Percentiles rank a stretch among this genome's conserved stretches.
Evolutionary conservation across 345 rosid genomes (phyloP).

Genomic region (Eucalyptus pauciflora): DNA sequence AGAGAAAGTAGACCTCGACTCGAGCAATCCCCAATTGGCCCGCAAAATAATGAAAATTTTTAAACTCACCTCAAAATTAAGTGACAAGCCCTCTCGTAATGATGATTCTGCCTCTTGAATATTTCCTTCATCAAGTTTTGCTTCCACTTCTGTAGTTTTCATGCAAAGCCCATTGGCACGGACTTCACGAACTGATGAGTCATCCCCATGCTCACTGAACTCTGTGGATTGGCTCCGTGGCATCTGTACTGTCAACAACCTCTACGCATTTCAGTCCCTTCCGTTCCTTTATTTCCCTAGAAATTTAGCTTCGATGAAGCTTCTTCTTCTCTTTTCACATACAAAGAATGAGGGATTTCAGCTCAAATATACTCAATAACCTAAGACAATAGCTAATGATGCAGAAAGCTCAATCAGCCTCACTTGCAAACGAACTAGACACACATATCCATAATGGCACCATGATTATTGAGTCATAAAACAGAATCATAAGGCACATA

Average conservation of each 20-base stretch:
- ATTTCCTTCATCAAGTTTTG: constrained; percentile 84
- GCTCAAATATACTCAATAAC: neutral
- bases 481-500: neutral
- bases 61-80: constrained; percentile 64
- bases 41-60: neutral
- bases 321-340: neutral
- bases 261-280: neutral
- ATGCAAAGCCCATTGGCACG: constrained; percentile 67
- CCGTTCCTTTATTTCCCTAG: neutral
- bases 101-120: constrained; percentile 93
- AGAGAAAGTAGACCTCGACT: neutral
- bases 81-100: constrained; percentile 74
- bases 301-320: neutral
- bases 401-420: neutral
- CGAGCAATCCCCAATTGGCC: neutral
- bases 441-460: neutral
- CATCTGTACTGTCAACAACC: neutral
- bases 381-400: neutral
- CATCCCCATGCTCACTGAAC: constrained; percentile 20
- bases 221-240: constrained; percentile 11
- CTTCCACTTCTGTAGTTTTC: constrained; percentile 68
- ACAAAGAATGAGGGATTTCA: neutral
- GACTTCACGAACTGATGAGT: constrained; percentile 19
- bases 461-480: neutral
- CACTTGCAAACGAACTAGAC: neutral